Conservation (phyloP, 2,329 filamentous ascomycete species). For the Monilinia aucupariae region DNA sequence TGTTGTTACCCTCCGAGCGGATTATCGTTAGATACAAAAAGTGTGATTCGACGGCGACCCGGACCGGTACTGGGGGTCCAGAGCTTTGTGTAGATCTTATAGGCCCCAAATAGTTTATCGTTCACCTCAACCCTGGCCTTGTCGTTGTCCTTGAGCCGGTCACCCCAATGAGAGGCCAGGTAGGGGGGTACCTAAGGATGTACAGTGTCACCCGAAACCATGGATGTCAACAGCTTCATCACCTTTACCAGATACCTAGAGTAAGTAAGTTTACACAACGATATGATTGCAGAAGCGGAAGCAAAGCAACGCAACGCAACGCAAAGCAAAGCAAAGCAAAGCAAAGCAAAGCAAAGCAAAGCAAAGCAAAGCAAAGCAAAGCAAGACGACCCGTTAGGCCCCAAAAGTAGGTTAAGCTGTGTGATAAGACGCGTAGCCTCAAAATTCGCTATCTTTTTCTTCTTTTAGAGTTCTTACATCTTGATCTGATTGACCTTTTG, state of each 20-base stretch:
- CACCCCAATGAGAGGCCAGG: constrained; percentile 3
- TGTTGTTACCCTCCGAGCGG: too few relatives aligned
- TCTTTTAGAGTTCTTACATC: not conserved
- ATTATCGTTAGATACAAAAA: too few relatives aligned
- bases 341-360: not conserved
- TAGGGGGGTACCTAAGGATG: not conserved
- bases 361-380: not conserved
- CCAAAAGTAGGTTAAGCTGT: too few relatives aligned
- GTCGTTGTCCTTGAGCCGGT: not conserved
- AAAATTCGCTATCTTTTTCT: too few relatives aligned
- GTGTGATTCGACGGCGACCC: not conserved
- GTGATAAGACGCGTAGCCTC: too few relatives aligned
- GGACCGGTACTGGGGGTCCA: not conserved
- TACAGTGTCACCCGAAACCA: not conserved
- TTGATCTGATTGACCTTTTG: constrained; percentile 1
- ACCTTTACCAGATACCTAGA: not conserved
- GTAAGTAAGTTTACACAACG: not conserved
- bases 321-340: too few relatives aligned
- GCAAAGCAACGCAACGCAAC: too few relatives aligned
- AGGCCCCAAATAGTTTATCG: not conserved
- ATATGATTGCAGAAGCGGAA: constrained; percentile 21
- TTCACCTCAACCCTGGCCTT: constrained; percentile 9
- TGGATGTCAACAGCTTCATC: not conserved
- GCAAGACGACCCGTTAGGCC: not conserved
- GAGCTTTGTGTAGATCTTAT: not conserved